Evolutionary conservation across 352 stramenopile genomes (phyloP).

Genomic region (Pythium scleroteichum): DNA sequence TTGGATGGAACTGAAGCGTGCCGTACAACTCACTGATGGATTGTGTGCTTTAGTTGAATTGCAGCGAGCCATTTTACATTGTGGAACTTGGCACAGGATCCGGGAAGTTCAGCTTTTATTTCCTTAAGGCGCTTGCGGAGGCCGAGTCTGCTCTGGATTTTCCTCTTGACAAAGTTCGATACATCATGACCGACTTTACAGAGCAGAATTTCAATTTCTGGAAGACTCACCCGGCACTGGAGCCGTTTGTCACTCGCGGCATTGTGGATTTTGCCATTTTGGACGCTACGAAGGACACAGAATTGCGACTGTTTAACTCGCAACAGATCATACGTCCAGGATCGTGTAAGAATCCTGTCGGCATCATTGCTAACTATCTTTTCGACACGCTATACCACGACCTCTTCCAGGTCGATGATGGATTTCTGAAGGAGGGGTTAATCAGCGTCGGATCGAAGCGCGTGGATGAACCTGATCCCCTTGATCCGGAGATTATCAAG

Average conservation of each 20-base stretch:
- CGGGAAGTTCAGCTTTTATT: slow-evolving; percentile 96
- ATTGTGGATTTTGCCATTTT: slow-evolving; percentile 94
- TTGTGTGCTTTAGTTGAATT: slow-evolving; percentile 46
- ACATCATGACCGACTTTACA: slow-evolving; percentile 96
- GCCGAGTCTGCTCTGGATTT: slow-evolving; percentile 71
- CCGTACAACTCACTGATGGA: background rate
- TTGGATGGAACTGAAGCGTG: too few relatives aligned
- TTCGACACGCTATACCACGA: slow-evolving; percentile 95
- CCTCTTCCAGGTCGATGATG: slow-evolving; percentile 86
- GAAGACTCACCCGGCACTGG: slow-evolving; percentile 84
- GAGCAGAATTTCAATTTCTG: slow-evolving; percentile 94
- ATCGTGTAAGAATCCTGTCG: slow-evolving; percentile 84
- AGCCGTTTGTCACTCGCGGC: slow-evolving; percentile 81
- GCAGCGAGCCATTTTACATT: slow-evolving; percentile 90
- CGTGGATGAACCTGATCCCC: slow-evolving; percentile 67
- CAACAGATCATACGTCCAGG: slow-evolving; percentile 48
- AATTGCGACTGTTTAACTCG: slow-evolving; percentile 69
- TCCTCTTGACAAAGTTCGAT: slow-evolving; percentile 89
- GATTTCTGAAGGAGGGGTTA: slow-evolving; percentile 88
- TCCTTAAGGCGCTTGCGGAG: slow-evolving; percentile 87
- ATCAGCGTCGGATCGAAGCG: slow-evolving; percentile 85
- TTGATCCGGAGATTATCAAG: slow-evolving; percentile 94
- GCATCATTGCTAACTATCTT: slow-evolving; percentile 93
- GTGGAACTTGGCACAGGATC: slow-evolving; percentile 92
- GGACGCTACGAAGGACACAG: slow-evolving; percentile 88